Evolutionary conservation across 2,329 filamentous ascomycete species (phyloP), one percentile per base, ranked within the genome.

Genomic region (Calonectria multiphialidica): DNA sequence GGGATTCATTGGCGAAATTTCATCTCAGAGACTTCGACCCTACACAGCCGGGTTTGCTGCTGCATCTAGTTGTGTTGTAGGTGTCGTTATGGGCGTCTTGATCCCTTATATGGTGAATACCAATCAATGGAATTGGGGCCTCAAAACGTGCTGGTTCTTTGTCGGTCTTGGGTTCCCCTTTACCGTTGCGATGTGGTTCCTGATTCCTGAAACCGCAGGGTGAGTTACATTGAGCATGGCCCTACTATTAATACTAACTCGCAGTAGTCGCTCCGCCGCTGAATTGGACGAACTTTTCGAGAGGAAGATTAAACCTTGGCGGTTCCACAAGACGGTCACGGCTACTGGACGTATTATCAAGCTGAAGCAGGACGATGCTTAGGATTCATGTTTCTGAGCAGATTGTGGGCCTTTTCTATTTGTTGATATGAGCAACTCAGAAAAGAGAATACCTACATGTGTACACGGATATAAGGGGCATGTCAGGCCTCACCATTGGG

Each of bases 1-100:
- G 75, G 80, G 78, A 5, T 79, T 80, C 66, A 79, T 80, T 59
- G 79, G 77, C 66, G 84, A 84, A 69, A 83, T 84, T n/a, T 83
- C 83, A 0, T 81, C 82, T 2, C 81, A 81, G 35, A 77, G 82
- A 10, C 76, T 84, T 5, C 80, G 81, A 2, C 76, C 78, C 6
- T 80, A 80, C 37, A 83, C 81, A 0, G 78, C 81, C 5, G 80
- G 80, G 1, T 75, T 82, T 40, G 80, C 79, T 35, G 78, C 80
- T 2, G 80, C 81, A 1, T 0, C 79, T 78, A 16, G 75, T 74
- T 6, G 76, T 75, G 13, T 78, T 75, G 10, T 78, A 72, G 55
- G 44, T 23, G 72, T 81, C 21, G 66, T 80, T 18, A 79, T 77
- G 61, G 77, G 72, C 16, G 66, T 81, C 10, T 72, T 80, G 6